Conservation (phyloP, 352 stramenopile genomes). For the Phytopythium chamaehyphon region DNA sequence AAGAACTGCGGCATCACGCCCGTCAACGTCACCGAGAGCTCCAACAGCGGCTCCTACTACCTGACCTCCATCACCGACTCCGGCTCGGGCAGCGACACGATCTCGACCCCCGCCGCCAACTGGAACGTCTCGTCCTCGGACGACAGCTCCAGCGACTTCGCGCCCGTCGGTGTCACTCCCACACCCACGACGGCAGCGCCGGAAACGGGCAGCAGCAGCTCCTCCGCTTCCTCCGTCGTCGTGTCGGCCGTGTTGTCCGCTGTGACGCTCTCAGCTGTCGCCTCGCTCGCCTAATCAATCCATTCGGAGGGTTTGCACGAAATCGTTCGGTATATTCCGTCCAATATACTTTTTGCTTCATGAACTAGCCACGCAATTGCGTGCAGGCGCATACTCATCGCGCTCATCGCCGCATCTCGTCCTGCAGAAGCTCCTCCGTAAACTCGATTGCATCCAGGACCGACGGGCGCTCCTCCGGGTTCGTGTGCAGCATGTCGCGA, state of each 20-base stretch:
- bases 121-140: constrained; percentile 25
- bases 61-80: background rate
- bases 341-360: constrained; percentile 4
- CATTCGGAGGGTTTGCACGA: background rate
- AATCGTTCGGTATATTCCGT: background rate
- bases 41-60: constrained; percentile 6
- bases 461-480: constrained; percentile 74
- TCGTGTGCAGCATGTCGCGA: constrained; percentile 81
- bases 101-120: constrained; percentile 5
- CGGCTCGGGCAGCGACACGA: background rate
- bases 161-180: constrained; percentile 29
- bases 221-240: constrained; percentile 6
- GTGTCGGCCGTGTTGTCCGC: background rate
- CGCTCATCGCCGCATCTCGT: constrained; percentile 50
- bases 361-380: background rate
- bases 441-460: constrained; percentile 81
- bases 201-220: constrained; percentile 1
- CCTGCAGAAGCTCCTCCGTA: constrained; percentile 69
- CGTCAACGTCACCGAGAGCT: constrained; percentile 20
- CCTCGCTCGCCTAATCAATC: background rate
- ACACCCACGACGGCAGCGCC: constrained; percentile 8
- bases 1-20: constrained; percentile 47
- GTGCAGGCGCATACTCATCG: background rate
- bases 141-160: constrained; percentile 23
- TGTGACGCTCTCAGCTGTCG: background rate